Evolutionary conservation across 371 early-diverging fungal species (phyloP).

Genomic region (Blastocladiella emersonii): DNA sequence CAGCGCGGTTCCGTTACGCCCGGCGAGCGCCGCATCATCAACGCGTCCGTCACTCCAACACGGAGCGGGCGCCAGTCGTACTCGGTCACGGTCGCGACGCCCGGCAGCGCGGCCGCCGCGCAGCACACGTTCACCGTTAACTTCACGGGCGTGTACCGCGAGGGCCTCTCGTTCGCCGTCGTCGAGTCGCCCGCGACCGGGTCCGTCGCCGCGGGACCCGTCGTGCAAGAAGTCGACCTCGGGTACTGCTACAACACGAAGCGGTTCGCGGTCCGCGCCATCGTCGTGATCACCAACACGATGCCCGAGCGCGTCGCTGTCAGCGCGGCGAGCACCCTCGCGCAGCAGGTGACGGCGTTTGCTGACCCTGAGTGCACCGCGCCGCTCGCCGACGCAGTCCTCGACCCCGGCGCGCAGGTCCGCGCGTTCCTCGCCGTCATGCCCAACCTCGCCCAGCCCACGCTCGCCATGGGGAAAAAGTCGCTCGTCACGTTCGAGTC

Average conservation of each 20-base stretch:
- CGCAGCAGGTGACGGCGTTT: slow-evolving; percentile 69
- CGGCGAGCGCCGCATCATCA: slow-evolving; percentile 41
- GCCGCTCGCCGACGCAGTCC: slow-evolving; percentile 14
- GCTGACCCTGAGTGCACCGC: slow-evolving; percentile 46
- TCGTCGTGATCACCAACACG: slow-evolving; percentile 53
- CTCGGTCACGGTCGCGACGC: slow-evolving; percentile 28
- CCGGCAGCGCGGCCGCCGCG: slow-evolving; percentile 15
- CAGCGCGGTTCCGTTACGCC: slow-evolving; percentile 23
- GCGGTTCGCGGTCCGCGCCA: slow-evolving; percentile 60
- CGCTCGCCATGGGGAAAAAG: slow-evolving; percentile 4
- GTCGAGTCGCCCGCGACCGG: too few species aligned
- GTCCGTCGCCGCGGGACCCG: too few species aligned
- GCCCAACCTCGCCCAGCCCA: slow-evolving; percentile 42
- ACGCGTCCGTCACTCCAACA: slow-evolving; percentile 34
- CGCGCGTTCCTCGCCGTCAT: slow-evolving; percentile 69
- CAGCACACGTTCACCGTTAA: slow-evolving; percentile 36
- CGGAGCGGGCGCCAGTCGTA: slow-evolving; percentile 39
- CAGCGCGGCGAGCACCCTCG: slow-evolving; percentile 59
- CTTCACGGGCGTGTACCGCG: slow-evolving; percentile 25
- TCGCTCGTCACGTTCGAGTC: slow-evolving; percentile 23
- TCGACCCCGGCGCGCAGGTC: slow-evolving; percentile 18
- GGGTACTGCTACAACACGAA: slow-evolving; percentile 64
- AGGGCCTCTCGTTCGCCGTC: background rate
- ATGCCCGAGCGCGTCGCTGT: slow-evolving; percentile 48
- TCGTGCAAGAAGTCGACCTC: slow-evolving; percentile 42